phyloP scores from a whole-genome alignment of 2,329 filamentous ascomycete species.

The Aspergillus fumigatiaffinis region DNA sequence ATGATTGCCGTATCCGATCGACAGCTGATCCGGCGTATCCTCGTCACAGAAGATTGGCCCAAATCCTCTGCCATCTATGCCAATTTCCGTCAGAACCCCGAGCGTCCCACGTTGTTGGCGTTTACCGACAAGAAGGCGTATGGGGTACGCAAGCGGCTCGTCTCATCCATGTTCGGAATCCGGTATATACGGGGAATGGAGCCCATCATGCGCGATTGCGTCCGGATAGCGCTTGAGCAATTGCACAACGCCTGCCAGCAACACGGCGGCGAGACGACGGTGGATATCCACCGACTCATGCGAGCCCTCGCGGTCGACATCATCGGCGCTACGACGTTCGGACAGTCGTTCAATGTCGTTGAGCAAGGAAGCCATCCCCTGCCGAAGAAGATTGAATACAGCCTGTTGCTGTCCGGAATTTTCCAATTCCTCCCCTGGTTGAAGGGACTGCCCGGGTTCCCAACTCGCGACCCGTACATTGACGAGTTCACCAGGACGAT shows the following conservation, averaged over 20 bases:
- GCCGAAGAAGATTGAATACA: neutral
- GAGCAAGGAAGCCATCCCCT: neutral
- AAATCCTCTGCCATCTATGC: neutral
- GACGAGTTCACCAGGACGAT: neutral
- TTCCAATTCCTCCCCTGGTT: neutral
- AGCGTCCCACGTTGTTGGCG: neutral
- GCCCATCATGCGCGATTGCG: neutral
- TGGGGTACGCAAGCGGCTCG: neutral
- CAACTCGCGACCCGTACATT: neutral
- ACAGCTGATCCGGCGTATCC: neutral
- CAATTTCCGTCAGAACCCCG: neutral
- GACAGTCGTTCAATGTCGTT: neutral
- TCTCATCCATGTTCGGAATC: neutral
- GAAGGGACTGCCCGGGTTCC: neutral
- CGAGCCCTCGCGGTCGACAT: neutral
- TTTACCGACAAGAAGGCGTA: slow-evolving; percentile 1
- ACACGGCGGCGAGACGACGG: neutral
- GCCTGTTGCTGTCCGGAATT: neutral
- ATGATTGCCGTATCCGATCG: neutral
- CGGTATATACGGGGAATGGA: slow-evolving; percentile 1
- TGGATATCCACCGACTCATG: slow-evolving; percentile 1
- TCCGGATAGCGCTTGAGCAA: neutral
- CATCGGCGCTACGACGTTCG: slow-evolving; percentile 1
- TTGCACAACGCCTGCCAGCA: neutral
- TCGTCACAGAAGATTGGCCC: neutral